Conservation (phyloP, 257 asterid genomes). For the Solanum appendiculatum region DNA sequence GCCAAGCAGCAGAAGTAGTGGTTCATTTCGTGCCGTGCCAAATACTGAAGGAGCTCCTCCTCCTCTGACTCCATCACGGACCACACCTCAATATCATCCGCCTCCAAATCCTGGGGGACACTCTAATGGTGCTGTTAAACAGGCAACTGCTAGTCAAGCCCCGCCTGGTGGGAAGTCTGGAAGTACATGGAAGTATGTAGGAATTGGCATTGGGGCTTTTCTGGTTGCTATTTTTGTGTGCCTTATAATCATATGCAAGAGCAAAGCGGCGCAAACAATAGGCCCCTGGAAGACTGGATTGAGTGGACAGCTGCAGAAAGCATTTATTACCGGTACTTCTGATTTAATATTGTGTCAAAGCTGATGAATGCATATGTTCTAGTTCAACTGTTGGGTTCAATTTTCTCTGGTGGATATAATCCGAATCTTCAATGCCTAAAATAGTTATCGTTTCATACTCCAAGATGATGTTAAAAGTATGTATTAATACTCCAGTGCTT, state of each 20-base stretch:
- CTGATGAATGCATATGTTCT: background rate
- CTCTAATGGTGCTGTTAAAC: constrained; percentile 1
- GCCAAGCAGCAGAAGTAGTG: constrained; percentile 74
- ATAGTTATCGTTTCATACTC: background rate
- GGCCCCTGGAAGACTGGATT: constrained; percentile 88
- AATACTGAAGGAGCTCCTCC: constrained; percentile 22
- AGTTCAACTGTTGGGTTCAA: background rate
- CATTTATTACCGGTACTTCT: constrained; percentile 69
- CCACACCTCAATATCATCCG: constrained; percentile 7
- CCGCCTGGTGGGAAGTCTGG: constrained; percentile 8
- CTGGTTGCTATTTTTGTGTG: constrained; percentile 19
- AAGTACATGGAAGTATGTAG: constrained; percentile 36
- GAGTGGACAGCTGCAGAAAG: constrained; percentile 95
- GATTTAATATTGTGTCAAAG: background rate
- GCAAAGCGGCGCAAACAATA: constrained; percentile 51
- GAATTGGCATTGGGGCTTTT: constrained; percentile 27
- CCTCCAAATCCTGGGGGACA: constrained; percentile 3
- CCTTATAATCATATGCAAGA: constrained; percentile 34
- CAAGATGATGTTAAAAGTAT: background rate
- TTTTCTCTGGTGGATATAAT: background rate
- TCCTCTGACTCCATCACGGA: constrained; percentile 6
- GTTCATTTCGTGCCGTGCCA: constrained; percentile 80
- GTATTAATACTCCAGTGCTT: background rate
- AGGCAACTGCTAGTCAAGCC: constrained; percentile 11
- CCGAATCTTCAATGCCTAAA: background rate